phyloP scores from a whole-genome alignment of 495 filamentous ascomycete species.

The Aspergillus wentii region DNA sequence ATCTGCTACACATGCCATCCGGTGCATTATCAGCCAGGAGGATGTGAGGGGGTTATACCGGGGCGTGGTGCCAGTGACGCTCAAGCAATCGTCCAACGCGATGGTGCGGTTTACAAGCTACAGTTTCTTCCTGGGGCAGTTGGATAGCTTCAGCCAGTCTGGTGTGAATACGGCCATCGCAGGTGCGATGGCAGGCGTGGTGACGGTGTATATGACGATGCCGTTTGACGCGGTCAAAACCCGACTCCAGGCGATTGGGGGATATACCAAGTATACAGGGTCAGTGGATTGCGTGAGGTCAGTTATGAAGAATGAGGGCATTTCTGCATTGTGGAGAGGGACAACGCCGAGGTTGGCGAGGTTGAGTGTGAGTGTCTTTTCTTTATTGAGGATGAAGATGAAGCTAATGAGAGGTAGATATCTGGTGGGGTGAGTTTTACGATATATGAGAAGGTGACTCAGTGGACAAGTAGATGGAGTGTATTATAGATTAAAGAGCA shows the following conservation, averaged over 20 bases:
- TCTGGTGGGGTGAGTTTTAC: slow-evolving; percentile 7
- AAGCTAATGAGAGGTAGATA: slow-evolving; percentile 2
- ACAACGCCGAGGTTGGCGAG: slow-evolving; percentile 13
- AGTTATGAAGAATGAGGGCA: slow-evolving; percentile 10
- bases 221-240: slow-evolving; percentile 67
- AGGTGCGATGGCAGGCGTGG: slow-evolving; percentile 22
- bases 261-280: slow-evolving; percentile 8
- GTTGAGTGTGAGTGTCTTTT: slow-evolving; percentile 9
- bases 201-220: slow-evolving; percentile 46
- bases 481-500: no score
- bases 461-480: no score
- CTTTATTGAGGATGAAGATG: background rate
- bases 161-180: slow-evolving; percentile 12
- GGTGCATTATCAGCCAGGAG: slow-evolving; percentile 11
- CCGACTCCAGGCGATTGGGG: slow-evolving; percentile 47
- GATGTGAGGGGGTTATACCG: slow-evolving; percentile 17
- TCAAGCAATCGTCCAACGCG: slow-evolving; percentile 26
- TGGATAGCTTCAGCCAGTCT: slow-evolving; percentile 6
- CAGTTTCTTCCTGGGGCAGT: slow-evolving; percentile 14
- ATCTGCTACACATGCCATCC: slow-evolving; percentile 14
- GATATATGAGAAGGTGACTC: slow-evolving; percentile 5
- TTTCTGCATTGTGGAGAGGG: slow-evolving; percentile 14
- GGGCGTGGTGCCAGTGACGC: slow-evolving; percentile 20
- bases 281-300: slow-evolving; percentile 12
- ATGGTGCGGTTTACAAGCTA: slow-evolving; percentile 28